phyloP scores from a whole-genome alignment of 352 stramenopile species.

The Phytophthora crassamura region DNA sequence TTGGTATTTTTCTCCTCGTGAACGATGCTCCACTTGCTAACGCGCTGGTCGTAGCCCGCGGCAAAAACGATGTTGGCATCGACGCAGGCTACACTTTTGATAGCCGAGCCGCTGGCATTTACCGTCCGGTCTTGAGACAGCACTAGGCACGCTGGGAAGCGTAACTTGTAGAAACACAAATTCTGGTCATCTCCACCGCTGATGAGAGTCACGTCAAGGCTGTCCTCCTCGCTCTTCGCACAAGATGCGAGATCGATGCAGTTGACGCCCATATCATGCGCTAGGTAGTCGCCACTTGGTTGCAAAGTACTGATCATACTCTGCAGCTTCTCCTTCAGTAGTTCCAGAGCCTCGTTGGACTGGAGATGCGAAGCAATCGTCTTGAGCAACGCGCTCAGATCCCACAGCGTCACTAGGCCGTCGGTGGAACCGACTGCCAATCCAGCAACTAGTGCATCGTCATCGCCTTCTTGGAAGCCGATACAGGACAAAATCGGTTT shows the following conservation, averaged over 20 bases:
- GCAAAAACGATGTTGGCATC: slow-evolving; percentile 52
- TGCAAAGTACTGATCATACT: slow-evolving; percentile 35
- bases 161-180: slow-evolving; percentile 54
- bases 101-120: slow-evolving; percentile 84
- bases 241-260: slow-evolving; percentile 52
- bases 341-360: slow-evolving; percentile 10
- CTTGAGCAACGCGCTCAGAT: slow-evolving; percentile 49
- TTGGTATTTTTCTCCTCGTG: slow-evolving; percentile 1
- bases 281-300: slow-evolving; percentile 65
- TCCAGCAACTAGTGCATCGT: slow-evolving; percentile 35
- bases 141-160: slow-evolving; percentile 41
- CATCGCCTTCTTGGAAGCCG: slow-evolving; percentile 39
- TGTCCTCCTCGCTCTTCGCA: slow-evolving; percentile 17
- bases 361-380: slow-evolving; percentile 21
- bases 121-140: slow-evolving; percentile 39
- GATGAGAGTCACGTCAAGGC: slow-evolving; percentile 59
- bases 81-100: slow-evolving; percentile 70
- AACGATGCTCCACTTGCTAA: slow-evolving; percentile 70
- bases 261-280: slow-evolving; percentile 88
- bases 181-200: slow-evolving; percentile 88
- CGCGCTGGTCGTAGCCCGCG: slow-evolving; percentile 87
- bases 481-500: slow-evolving; percentile 86
- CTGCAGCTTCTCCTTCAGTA: slow-evolving; percentile 31
- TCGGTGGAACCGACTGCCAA: slow-evolving; percentile 86
- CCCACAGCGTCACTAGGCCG: slow-evolving; percentile 80